Evolutionary conservation across 139 green algal genomes (phyloP), one percentile per base, ranked within the genome.

Genomic region (Chlorella sp.): DNA sequence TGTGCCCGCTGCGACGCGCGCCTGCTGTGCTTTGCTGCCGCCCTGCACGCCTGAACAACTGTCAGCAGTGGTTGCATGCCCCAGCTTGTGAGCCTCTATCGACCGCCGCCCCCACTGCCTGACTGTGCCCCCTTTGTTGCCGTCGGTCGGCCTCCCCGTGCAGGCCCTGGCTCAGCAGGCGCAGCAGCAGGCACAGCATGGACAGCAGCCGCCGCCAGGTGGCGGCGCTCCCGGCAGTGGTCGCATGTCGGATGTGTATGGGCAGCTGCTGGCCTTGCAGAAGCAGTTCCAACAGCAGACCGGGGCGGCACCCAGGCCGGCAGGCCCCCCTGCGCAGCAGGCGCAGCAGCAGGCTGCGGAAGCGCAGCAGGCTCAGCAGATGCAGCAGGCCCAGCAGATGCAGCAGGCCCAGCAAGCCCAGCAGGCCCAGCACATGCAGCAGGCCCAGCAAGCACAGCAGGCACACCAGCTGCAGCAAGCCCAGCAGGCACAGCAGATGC

Each of bases 231-330:
- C 79, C 28, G 83, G 60, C 24, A 16, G 53, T 0, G 61, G 61
- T 9, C 61, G 84, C 37, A 69, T 88, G 21, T 68, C 84, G 1
- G 71, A 88, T 36, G 40, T 88, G 7, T 40, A 81, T 1, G 34
- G 53, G 84, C 84, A 88, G 84, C 66, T 88, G 39, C 21, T 88
- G 26, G 71, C 84, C 0, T 37, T 88, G 39, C 84, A 88, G 68
- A 68, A 30, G 34, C 66, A 81, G 68, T 68, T 77, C n/a, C 82
- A 86, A n/a, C 81, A 68, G 80, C 80, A 85, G 80, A 0, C 21
- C 0, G 75, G 75, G 0, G 34, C 1, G 18, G 34, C 75, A 30
- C 11, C 34, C 75, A 42, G 32, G 75, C 75, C 75, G 75, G 34
- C n/a, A 34, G 34, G n/a, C 14, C 34, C 22, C 64, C 7, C 64